A percentile compares a stretch with the other conserved stretches of the same genome.
Conservation (phyloP, 2,329 filamentous ascomycete genomes). For the Microdochium nivale region DNA sequence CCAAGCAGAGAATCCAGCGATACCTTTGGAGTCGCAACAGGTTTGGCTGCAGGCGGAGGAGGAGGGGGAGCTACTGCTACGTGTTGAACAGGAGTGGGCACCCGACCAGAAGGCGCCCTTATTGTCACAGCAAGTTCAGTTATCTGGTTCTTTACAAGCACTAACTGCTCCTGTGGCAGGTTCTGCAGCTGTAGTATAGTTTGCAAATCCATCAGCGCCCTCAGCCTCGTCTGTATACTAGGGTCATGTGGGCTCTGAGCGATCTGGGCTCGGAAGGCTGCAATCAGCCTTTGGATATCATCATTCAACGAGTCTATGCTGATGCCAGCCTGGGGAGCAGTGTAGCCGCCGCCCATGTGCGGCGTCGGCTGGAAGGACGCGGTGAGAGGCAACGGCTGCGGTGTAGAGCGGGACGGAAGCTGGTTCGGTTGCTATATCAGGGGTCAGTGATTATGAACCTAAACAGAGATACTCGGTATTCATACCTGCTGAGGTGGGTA, state of each 20-base stretch:
- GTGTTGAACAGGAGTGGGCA: slow-evolving; percentile 27
- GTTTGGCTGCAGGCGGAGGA: slow-evolving; percentile 8
- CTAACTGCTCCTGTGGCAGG: slow-evolving; percentile 72
- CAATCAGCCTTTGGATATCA: slow-evolving; percentile 75
- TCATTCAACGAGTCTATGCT: slow-evolving; percentile 69
- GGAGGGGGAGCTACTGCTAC: slow-evolving; percentile 26
- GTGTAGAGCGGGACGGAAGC: slow-evolving; percentile 26
- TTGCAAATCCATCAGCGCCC: slow-evolving; percentile 80
- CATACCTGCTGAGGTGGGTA: slow-evolving; percentile 24
- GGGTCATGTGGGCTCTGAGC: slow-evolving; percentile 68
- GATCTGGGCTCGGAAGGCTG: slow-evolving; percentile 63
- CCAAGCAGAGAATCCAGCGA: slow-evolving; percentile 53
- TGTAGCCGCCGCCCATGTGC: slow-evolving; percentile 24
- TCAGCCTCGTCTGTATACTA: slow-evolving; percentile 69
- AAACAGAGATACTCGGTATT: background rate
- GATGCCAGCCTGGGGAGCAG: slow-evolving; percentile 35
- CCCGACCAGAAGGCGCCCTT: slow-evolving; percentile 37
- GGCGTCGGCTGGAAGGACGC: slow-evolving; percentile 31
- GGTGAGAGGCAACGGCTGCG: slow-evolving; percentile 13
- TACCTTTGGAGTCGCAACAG: slow-evolving; percentile 25
- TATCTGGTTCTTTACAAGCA: slow-evolving; percentile 78
- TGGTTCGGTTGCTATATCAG: slow-evolving; percentile 3
- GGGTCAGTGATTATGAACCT: slow-evolving; percentile 3
- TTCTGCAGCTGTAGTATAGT: slow-evolving; percentile 68
- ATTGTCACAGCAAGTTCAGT: slow-evolving; percentile 63